phyloP scores from a whole-genome alignment of 2,329 filamentous ascomycete genomes.

The Pleoardoris graminearum region DNA sequence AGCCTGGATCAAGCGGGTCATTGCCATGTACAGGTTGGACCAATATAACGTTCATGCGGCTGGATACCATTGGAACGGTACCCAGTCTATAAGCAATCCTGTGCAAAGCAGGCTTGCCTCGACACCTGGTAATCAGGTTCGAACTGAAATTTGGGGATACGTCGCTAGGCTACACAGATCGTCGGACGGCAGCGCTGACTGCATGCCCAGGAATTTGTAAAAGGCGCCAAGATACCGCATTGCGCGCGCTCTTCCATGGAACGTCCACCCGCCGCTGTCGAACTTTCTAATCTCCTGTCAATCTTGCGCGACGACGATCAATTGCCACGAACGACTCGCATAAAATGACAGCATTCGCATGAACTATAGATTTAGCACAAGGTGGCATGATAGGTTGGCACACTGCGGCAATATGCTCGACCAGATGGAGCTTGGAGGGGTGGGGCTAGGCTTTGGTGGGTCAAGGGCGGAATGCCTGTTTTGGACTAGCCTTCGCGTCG shows the following conservation, averaged over 20 bases:
- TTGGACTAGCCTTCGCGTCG: not conserved
- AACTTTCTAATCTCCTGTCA: constrained; percentile 3
- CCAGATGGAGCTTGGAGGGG: constrained; percentile 22
- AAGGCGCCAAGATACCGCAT: not conserved
- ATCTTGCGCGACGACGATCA: constrained; percentile 1
- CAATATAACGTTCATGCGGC: constrained; percentile 5
- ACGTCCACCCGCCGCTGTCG: not conserved
- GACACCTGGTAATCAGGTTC: constrained; percentile 18
- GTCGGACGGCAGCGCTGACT: constrained; percentile 8
- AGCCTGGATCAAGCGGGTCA: not conserved
- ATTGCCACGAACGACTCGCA: not conserved
- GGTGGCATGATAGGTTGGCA: constrained; percentile 6
- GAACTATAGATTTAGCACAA: not conserved
- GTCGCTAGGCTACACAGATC: too few relatives aligned
- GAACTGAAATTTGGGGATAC: constrained; percentile 2
- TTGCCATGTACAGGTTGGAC: not conserved
- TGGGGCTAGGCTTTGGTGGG: constrained; percentile 8
- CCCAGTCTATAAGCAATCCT: not conserved
- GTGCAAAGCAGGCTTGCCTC: not conserved
- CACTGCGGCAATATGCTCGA: constrained; percentile 23
- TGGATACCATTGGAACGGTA: not conserved
- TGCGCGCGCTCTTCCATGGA: not conserved
- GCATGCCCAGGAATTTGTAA: constrained; percentile 10
- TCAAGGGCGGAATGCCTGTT: constrained; percentile 11
- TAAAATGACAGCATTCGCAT: not conserved